Percentiles rank a stretch among this genome's conserved stretches.
Evolutionary conservation across 805 yeast genomes (phyloP).

Genomic region (Hanseniaspora mollemarum): DNA sequence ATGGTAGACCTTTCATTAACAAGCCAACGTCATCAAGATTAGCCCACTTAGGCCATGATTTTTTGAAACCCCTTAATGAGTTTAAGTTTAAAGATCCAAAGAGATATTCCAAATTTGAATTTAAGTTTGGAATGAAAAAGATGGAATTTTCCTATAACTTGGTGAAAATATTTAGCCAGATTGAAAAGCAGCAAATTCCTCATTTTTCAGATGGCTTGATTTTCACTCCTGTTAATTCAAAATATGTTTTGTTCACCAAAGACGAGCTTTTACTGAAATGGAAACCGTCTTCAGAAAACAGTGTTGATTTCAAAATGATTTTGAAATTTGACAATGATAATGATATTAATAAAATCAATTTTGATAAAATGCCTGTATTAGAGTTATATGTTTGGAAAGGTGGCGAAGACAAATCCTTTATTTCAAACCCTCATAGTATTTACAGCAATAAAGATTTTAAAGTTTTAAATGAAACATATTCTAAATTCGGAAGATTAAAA

Average conservation of each 20-base stretch:
- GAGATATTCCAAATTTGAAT: conserved; percentile 65
- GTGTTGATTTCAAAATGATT: conserved; percentile 74
- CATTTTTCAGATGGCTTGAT: conserved; percentile 91
- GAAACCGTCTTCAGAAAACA: conserved; percentile 95
- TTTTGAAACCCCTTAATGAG: conserved; percentile 70
- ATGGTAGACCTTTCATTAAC: conserved; percentile 57
- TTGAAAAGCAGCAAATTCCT: conserved; percentile 48
- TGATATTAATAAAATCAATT: conserved; percentile 38
- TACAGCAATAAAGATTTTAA: conserved; percentile 27
- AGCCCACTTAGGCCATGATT: conserved; percentile 72
- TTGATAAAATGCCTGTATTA: conserved; percentile 65
- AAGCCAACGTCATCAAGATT: conserved; percentile 69
- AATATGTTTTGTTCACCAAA: conserved; percentile 72
- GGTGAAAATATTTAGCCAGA: conserved; percentile 57
- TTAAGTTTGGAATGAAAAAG: conserved; percentile 72
- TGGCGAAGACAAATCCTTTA: conserved; percentile 29
- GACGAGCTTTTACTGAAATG: conserved; percentile 80
- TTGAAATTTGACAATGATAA: conserved; percentile 23
- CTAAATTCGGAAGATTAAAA: conserved; percentile 52
- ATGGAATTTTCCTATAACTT: conserved; percentile 79
- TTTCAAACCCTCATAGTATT: conserved; percentile 26
- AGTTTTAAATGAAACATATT: conserved; percentile 38
- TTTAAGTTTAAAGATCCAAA: conserved; percentile 61
- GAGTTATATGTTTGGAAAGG: conserved; percentile 74
- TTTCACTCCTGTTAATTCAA: conserved; percentile 80